phyloP scores from a whole-genome alignment of 306 rosid genomes.

The Psophocarpus tetragonolobus region DNA sequence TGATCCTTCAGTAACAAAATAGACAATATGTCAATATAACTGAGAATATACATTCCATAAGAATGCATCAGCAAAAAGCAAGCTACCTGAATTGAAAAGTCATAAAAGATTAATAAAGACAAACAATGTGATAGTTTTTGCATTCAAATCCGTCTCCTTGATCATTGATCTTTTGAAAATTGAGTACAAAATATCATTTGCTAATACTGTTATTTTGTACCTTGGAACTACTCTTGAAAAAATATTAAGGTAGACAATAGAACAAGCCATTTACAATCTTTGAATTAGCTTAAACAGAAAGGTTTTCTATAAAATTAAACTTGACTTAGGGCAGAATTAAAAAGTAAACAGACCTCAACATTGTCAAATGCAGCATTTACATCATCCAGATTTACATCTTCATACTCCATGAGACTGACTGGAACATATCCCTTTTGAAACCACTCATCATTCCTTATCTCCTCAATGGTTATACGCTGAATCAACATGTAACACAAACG shows the following conservation, averaged over 20 bases:
- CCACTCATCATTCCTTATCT: conserved; percentile 83
- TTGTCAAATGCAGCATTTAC: conserved; percentile 81
- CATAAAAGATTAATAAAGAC: neutral
- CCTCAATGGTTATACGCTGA: conserved; percentile 76
- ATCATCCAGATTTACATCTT: conserved; percentile 90
- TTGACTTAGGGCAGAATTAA: conserved; percentile 5
- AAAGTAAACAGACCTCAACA: conserved; percentile 63
- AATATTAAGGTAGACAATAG: neutral
- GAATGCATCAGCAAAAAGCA: neutral
- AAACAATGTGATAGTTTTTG: conserved; percentile 11
- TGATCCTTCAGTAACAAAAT: conserved; percentile 56
- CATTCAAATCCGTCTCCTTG: neutral
- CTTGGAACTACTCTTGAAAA: neutral
- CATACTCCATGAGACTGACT: conserved; percentile 68
- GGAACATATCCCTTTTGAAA: conserved; percentile 63
- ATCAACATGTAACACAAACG: conserved; percentile 5
- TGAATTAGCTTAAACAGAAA: neutral
- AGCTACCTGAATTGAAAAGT: neutral
- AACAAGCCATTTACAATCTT: neutral
- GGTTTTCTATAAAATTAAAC: neutral
- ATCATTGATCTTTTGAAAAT: conserved; percentile 13
- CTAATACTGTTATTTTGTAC: conserved; percentile 25
- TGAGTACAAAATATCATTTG: neutral
- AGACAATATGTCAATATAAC: conserved; percentile 29
- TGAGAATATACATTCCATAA: conserved; percentile 3